phyloP scores from a whole-genome alignment of 202 grass and related monocot genomes.

The Miscanthus sacchariflorus region DNA sequence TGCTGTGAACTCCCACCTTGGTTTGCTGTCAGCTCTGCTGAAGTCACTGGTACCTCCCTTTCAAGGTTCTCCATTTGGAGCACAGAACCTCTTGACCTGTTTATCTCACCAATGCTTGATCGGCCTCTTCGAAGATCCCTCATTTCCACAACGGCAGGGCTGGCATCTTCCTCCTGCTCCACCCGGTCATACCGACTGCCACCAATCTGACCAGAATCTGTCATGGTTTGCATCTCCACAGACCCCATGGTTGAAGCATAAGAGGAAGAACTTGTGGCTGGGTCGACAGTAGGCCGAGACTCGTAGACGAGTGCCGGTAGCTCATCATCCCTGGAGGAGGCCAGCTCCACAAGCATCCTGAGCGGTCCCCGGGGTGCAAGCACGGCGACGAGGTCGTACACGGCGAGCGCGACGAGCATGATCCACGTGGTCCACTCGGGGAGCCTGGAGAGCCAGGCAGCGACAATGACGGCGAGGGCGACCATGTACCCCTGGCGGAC shows the following conservation, averaged over 20 bases:
- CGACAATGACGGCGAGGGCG: constrained; percentile 87
- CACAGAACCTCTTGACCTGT: constrained; percentile 34
- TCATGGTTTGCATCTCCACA: constrained; percentile 72
- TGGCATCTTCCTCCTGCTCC: constrained; percentile 44
- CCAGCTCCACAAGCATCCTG: constrained; percentile 89
- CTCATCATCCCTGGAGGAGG: constrained; percentile 90
- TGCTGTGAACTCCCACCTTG: constrained; percentile 56
- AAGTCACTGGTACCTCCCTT: neutral
- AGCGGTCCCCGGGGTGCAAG: constrained; percentile 84
- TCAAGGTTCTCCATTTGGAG: constrained; percentile 26
- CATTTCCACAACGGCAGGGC: constrained; percentile 53
- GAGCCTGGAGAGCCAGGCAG: constrained; percentile 83
- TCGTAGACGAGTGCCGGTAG: constrained; percentile 94
- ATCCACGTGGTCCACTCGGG: constrained; percentile 98
- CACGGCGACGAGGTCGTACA: constrained; percentile 90
- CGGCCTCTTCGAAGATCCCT: constrained; percentile 45
- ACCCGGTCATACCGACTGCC: constrained; percentile 43
- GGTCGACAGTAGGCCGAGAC: constrained; percentile 66
- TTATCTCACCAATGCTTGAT: neutral
- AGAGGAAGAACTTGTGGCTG: constrained; percentile 45
- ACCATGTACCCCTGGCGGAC: constrained; percentile 95
- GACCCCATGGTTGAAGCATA: constrained; percentile 58
- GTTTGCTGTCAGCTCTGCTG: constrained; percentile 34
- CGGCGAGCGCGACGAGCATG: constrained; percentile 86
- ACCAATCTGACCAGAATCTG: constrained; percentile 14